A percentile compares a stretch with the other conserved stretches of the same genome.
Evolutionary conservation across 306 rosid genomes (phyloP).

Genomic region (Citrullus colocynthis): DNA sequence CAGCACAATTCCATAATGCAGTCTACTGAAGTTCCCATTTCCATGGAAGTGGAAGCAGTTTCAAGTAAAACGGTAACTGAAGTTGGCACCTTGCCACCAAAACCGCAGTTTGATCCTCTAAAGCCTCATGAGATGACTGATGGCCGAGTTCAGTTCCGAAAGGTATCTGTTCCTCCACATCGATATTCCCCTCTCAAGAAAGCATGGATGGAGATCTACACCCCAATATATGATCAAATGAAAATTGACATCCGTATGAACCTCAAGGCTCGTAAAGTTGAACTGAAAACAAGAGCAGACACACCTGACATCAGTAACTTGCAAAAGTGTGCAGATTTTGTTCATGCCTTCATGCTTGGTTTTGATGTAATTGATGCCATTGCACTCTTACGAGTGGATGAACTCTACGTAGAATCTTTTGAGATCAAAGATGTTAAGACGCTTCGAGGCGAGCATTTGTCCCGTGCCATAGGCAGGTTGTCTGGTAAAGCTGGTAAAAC

Average conservation of each 20-base stretch:
- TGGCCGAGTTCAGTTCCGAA: slow-evolving; percentile 69
- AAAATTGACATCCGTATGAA: slow-evolving; percentile 79
- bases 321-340: slow-evolving; percentile 82
- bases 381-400: slow-evolving; percentile 73
- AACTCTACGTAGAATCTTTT: slow-evolving; percentile 80
- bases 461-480: slow-evolving; percentile 79
- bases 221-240: slow-evolving; percentile 74
- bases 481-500: slow-evolving; percentile 89
- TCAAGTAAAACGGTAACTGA: slow-evolving; percentile 15
- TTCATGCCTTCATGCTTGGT: slow-evolving; percentile 81
- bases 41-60: slow-evolving; percentile 48
- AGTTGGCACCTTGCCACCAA: slow-evolving; percentile 34
- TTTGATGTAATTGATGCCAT: slow-evolving; percentile 77
- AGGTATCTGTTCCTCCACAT: slow-evolving; percentile 73
- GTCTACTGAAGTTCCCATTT: slow-evolving; percentile 27
- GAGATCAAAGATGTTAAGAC: slow-evolving; percentile 89
- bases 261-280: slow-evolving; percentile 74
- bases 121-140: slow-evolving; percentile 82
- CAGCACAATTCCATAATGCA: slow-evolving; percentile 27
- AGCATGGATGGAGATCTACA: slow-evolving; percentile 73
- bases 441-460: slow-evolving; percentile 70
- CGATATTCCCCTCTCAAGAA: slow-evolving; percentile 80
- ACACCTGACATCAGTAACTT: slow-evolving; percentile 75
- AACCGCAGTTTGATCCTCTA: slow-evolving; percentile 59
- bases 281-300: slow-evolving; percentile 58